Evolutionary conservation across 352 stramenopile species (phyloP), one percentile per base, ranked within the genome.

Genomic region (Globisporangium camurandrum): DNA sequence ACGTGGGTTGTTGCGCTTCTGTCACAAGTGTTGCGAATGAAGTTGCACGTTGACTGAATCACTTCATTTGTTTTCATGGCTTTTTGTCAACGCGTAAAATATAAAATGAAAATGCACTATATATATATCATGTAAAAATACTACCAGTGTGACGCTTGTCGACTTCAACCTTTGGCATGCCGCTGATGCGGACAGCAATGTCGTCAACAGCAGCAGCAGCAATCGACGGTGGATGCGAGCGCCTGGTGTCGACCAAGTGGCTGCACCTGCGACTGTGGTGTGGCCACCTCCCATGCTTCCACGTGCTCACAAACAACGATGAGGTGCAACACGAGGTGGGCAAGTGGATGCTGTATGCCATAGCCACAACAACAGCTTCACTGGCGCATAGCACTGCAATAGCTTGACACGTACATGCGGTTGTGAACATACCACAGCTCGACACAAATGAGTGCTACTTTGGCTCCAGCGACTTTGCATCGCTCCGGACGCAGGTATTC

Each of bases 261-360:
- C 47, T 75, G 34, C 57, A 69, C 44, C 49, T 56, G 8, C 59
- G 67, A 17, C 42, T 77, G 26, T 82, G 71, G 71, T 64, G 62
- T 47, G 75, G 75, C 20, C 54, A n/a, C n/a, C 54, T 84, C 14
- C 75, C 75, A 26, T 47, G 26, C 22, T 84, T 68, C 46, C 57
- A 64, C 39, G 47, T 82, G 46, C 57, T 64, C 3, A 31, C 54
- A 9, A 42, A 63, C 3, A 42, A 63, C 3, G 52, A 67, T 16
- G 69, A 79, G 38, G 27, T 31, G 12, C 46, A 50, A n/a, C 26
- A 34, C 14, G 69, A 79, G 58, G 69, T 78, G 3, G 14, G 30
- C 30, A 34, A 34, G 30, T 16, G 3, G 14, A 12, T 34, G 30
- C 14, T n/a, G n/a, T n/a, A n/a, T n/a, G n/a, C n/a, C n/a, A n/a